Evolutionary conservation across 768 basidiomycete species (phyloP), one percentile per base, ranked within the genome.

Genomic region (Termitomyces heimii): DNA sequence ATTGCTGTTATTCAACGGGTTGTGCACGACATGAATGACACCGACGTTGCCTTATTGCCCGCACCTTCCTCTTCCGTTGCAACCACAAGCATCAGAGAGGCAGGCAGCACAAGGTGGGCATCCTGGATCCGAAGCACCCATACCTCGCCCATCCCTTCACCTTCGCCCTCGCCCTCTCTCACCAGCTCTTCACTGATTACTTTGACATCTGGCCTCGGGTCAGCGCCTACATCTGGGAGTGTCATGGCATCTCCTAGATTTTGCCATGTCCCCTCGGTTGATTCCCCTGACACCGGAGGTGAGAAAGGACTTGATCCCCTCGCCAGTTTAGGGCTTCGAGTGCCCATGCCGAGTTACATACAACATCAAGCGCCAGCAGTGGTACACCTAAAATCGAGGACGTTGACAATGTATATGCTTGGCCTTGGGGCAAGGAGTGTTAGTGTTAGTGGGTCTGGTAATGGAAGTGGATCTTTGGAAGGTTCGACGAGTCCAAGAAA

Each of bases 161-260:
- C 18, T 4, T 39, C 35, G 6, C 12, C 18, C 5, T 28, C 37
- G 18, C 22, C 49, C 8, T 18, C 49, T 3, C 18, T 37, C 24
- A 18, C 34, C 16, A 51, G 35, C 5, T 81, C 70, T 61, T 77
- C 77, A 42, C 66, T 55, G n/a, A 65, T 52, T 10, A 48, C 56
- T 20, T 62, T 57, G 14, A 60, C 64, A 24, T 68, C 66, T 65
- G 66, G 60, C 66, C 48, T 67, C 6, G 61, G 60, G 8, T 65
- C 69, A 4, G 71, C 75, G 14, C 79, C 79, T n/a, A 89, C 86
- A 31, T 90, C 90, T 64, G 88, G 88, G 13, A 73, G 80, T 34
- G 79, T 88, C 39, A 86, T 90, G 78, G 87, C 86, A 1, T 80
- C 78, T 12, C 86, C 86, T 3, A 74, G 80, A 18, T 66, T 82